A percentile compares a stretch with the other conserved stretches of the same genome.
These are phyloP conservation scores for Omphalea diandra DNA, from an alignment of 441 rosid species.

Conservation along the genomic window DNA sequence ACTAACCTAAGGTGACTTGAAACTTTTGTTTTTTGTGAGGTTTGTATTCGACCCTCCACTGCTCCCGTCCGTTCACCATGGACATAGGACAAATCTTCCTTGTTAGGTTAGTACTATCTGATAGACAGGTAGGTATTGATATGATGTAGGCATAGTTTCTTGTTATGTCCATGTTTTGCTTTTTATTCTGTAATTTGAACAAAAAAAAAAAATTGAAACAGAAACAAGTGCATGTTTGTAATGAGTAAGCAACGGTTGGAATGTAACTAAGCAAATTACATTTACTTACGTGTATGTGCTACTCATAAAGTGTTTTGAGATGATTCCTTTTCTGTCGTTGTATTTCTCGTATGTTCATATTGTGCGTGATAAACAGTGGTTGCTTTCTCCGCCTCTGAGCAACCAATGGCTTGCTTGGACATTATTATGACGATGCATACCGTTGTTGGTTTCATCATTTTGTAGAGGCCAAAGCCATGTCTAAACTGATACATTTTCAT, in stretches of 20 bases:
- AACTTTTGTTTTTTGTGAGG: constrained; percentile 34
- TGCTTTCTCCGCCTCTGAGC: too few species aligned
- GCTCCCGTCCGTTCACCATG: constrained; percentile 15
- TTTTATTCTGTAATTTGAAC: constrained; percentile 38
- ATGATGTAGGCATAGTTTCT: constrained; percentile 29
- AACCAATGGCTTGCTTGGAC: too few species aligned
- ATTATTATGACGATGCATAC: too few species aligned
- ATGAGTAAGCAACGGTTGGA: neutral
- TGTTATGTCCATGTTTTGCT: constrained; percentile 23
- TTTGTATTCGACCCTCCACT: constrained; percentile 21
- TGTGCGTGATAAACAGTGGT: too few species aligned
- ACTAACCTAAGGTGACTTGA: constrained; percentile 33
- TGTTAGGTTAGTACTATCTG: constrained; percentile 33
- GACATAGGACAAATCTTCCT: constrained; percentile 30
- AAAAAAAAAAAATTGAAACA: constrained; percentile 1
- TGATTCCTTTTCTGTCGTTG: neutral
- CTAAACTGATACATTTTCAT: too few species aligned
- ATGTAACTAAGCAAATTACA: neutral
- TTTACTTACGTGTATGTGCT: neutral
- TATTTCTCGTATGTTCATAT: neutral
- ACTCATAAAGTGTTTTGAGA: neutral
- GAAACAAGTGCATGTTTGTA: constrained; percentile 30
- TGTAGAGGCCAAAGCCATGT: too few species aligned
- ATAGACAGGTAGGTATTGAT: constrained; percentile 34
- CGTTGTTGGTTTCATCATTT: too few species aligned